A percentile compares a stretch with the other conserved stretches of the same genome.
Conservation (phyloP, 208 protist species). For the Leishmania guyanensis region DNA sequence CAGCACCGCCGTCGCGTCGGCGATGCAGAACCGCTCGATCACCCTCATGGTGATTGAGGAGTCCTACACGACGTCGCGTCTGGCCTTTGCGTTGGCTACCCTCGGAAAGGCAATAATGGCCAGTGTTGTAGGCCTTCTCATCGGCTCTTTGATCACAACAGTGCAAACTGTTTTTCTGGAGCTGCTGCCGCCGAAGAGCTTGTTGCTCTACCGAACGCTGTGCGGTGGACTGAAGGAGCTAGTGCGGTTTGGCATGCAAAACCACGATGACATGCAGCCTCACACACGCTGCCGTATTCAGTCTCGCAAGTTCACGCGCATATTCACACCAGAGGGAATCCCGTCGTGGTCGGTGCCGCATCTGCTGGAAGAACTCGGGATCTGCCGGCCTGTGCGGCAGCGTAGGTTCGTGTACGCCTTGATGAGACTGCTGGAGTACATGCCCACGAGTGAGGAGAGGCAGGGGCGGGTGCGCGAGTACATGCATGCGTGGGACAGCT, state of each 20-base stretch:
- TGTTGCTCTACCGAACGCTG: slow-evolving; percentile 60
- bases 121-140: slow-evolving; percentile 47
- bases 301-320: slow-evolving; percentile 56
- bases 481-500: slow-evolving; percentile 64
- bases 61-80: slow-evolving; percentile 30
- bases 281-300: slow-evolving; percentile 60
- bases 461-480: slow-evolving; percentile 59
- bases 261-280: slow-evolving; percentile 77
- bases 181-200: slow-evolving; percentile 48
- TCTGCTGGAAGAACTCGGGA: slow-evolving; percentile 74
- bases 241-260: slow-evolving; percentile 43
- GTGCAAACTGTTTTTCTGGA: slow-evolving; percentile 50
- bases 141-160: slow-evolving; percentile 53
- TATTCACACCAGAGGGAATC: slow-evolving; percentile 64
- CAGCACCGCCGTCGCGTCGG: slow-evolving; percentile 28
- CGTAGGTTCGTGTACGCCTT: slow-evolving; percentile 75
- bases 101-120: slow-evolving; percentile 56
- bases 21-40: slow-evolving; percentile 32
- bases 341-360: slow-evolving; percentile 74
- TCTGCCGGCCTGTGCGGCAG: slow-evolving; percentile 65
- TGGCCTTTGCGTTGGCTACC: slow-evolving; percentile 56
- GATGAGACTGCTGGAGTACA: slow-evolving; percentile 63
- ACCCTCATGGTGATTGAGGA: slow-evolving; percentile 12
- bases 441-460: slow-evolving; percentile 60
- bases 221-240: slow-evolving; percentile 53